Conservation (phyloP, 2,329 filamentous ascomycete genomes). For the Trichophaea hybrida region DNA sequence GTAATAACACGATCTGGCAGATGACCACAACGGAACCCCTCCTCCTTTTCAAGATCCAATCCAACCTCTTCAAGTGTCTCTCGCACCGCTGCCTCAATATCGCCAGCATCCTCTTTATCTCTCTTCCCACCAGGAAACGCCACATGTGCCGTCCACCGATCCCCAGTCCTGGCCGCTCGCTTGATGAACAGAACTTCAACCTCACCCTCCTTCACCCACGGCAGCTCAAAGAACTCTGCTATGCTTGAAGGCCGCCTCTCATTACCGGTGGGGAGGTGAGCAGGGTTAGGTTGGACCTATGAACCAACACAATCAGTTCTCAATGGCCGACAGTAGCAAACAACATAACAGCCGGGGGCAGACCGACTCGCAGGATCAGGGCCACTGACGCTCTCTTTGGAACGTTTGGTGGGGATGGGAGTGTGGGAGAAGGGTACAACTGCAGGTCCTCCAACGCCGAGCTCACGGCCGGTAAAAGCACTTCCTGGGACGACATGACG, state of each 20-base stretch:
- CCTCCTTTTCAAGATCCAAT: conserved; percentile 39
- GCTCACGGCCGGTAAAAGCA: conserved; percentile 8
- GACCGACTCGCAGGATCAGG: conserved; percentile 19
- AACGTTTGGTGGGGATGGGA: conserved; percentile 16
- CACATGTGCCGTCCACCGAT: conserved; percentile 56
- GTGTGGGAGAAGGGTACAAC: conserved; percentile 14
- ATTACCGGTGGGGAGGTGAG: conserved; percentile 13
- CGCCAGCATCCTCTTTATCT: conserved; percentile 49
- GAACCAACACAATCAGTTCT: background rate
- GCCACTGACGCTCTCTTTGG: conserved; percentile 22
- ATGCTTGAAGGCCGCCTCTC: conserved; percentile 38
- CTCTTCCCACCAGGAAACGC: conserved; percentile 53
- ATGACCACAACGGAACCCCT: conserved; percentile 40
- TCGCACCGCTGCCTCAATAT: conserved; percentile 47
- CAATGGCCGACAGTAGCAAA: background rate
- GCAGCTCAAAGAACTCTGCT: conserved; percentile 46
- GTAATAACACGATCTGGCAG: conserved; percentile 49
- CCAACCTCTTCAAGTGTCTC: conserved; percentile 55
- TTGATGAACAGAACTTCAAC: conserved; percentile 61
- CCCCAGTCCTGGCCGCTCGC: conserved; percentile 47
- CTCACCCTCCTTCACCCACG: conserved; percentile 51
- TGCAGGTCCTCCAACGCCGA: conserved; percentile 13
- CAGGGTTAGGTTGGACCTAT: conserved; percentile 22
- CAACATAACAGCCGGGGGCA: background rate
- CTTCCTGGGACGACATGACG: background rate